Conservation (phyloP, 345 rosid genomes). For the Pugionium dolabratum region DNA sequence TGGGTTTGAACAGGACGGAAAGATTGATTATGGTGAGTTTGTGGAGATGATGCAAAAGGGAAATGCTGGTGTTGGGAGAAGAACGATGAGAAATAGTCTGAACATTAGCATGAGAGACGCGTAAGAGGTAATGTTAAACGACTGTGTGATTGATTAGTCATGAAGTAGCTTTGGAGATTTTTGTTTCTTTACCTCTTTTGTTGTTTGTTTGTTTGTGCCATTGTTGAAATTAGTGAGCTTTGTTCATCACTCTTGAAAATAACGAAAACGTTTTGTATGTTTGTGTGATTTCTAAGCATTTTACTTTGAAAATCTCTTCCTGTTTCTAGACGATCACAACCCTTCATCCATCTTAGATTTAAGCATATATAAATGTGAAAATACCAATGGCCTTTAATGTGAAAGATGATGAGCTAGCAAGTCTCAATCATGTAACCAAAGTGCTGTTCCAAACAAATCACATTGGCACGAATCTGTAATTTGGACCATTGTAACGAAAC, state of each 20-base stretch:
- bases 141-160: too few relatives aligned
- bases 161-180: too few relatives aligned
- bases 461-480: constrained; percentile 26
- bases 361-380: neutral
- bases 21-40: constrained; percentile 94
- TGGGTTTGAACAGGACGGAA: constrained; percentile 65
- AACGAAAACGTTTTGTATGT: too few relatives aligned
- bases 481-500: constrained; percentile 28
- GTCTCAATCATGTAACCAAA: neutral
- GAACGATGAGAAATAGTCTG: constrained; percentile 95
- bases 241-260: too few relatives aligned
- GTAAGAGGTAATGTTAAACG: neutral
- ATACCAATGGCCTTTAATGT: neutral
- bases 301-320: too few relatives aligned
- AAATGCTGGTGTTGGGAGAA: constrained; percentile 87
- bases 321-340: too few relatives aligned
- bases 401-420: neutral
- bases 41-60: constrained; percentile 99
- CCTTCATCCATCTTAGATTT: too few relatives aligned
- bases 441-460: constrained; percentile 28
- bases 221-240: too few relatives aligned
- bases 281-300: too few relatives aligned
- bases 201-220: too few relatives aligned
- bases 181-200: too few relatives aligned
- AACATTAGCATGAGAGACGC: constrained; percentile 94